These are phyloP conservation scores for Logfia minima DNA, from an alignment of 129 eudicot genomes.

Conservation along the genomic window DNA sequence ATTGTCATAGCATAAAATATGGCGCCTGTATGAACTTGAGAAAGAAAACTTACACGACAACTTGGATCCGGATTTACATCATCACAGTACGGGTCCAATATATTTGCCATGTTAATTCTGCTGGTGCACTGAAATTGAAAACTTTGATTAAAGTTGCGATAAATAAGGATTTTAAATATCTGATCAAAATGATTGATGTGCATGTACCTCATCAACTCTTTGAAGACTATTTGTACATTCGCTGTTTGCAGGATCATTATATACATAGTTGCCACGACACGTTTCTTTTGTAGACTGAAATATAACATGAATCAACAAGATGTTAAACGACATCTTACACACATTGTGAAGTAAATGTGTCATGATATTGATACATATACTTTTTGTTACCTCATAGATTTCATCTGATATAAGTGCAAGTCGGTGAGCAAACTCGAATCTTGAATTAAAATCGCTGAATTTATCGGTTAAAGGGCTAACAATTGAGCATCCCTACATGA, in stretches of 20 bases:
- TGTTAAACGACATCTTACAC: background rate
- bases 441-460: conserved; percentile 36
- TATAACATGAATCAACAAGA: background rate
- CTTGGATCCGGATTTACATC: conserved; percentile 23
- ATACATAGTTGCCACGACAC: conserved; percentile 37
- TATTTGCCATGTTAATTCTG: conserved; percentile 20
- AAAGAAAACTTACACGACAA: conserved; percentile 28
- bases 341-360: background rate
- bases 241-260: conserved; percentile 14
- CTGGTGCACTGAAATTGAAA: conserved; percentile 27
- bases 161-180: background rate
- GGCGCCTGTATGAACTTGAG: background rate
- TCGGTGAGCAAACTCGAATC: conserved; percentile 36
- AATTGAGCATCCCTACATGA: conserved; percentile 27
- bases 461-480: conserved; percentile 38
- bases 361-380: background rate
- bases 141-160: background rate
- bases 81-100: conserved; percentile 33
- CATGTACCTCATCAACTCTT: conserved; percentile 34
- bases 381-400: conserved; percentile 31
- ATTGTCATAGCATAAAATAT: background rate
- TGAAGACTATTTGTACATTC: conserved; percentile 31
- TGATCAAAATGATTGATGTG: background rate
- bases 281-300: conserved; percentile 30
- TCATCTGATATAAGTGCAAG: conserved; percentile 43